phyloP scores from a whole-genome alignment of 2,329 filamentous ascomycete genomes.

The Botrytis fragariae region DNA sequence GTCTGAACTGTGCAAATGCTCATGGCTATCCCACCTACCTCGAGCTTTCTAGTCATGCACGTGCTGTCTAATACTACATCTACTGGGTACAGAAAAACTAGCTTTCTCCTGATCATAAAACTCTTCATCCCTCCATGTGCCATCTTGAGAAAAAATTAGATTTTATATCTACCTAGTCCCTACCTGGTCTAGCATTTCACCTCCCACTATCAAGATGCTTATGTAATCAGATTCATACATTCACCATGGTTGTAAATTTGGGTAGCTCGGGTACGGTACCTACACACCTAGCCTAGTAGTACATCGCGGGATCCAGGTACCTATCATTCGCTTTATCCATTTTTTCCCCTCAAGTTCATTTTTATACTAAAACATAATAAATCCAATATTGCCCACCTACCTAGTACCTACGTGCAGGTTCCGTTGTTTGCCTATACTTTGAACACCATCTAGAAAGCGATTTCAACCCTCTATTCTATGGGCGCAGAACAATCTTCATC shows the following conservation, averaged over 20 bases:
- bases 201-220: background rate
- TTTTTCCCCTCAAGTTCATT: background rate
- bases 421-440: background rate
- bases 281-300: background rate
- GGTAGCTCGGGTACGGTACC: background rate
- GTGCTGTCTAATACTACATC: background rate
- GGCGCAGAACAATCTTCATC: conserved; percentile 32
- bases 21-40: background rate
- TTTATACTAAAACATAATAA: background rate
- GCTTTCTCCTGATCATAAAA: background rate
- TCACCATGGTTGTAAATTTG: background rate
- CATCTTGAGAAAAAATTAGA: background rate
- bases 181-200: background rate
- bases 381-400: background rate
- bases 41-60: background rate
- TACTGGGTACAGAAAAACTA: background rate
- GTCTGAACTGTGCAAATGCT: background rate
- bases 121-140: background rate
- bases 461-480: conserved; percentile 22
- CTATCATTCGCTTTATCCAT: background rate
- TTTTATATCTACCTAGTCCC: background rate
- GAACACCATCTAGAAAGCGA: background rate
- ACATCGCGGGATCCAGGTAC: background rate
- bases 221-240: background rate
- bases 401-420: background rate